Evolutionary conservation across 73 alveolate species (phyloP), one percentile per base, ranked within the genome.

Genomic region (Tetrahymena malaccensis): DNA sequence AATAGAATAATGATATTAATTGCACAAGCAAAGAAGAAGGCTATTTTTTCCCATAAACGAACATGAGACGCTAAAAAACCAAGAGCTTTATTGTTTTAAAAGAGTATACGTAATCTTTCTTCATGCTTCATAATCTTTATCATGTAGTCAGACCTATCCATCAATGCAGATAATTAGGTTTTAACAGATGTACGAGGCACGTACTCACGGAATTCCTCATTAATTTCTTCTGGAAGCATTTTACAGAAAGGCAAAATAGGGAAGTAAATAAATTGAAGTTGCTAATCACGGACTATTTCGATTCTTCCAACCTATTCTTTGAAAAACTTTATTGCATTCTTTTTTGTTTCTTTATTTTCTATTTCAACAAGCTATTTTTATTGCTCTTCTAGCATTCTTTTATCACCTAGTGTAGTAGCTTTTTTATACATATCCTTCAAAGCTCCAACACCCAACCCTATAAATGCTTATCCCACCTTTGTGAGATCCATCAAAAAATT

Each of bases 61-160:
- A 85, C 93, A 93, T 95, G 95, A 34, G 95, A 55, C 1, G 97
- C 97, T 25, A 95, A 55, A 22, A 95, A 33, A 22, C 94, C 97
- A 37, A 95, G 85, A 44, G 94, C 94, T 89, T 95, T 95, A 38
- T 85, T 31, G 34, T 94, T 85, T 50, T 95, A 56, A 56, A 95
- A 95, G 83, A 95, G 22, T 56, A 50, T 55, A n/a, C 97, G 93
- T 17, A 95, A 55, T n/a, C 31, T 35, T 43, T 95, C 97, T 35
- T 95, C 97, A 43, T 95, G 97, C 34, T 95, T 93, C 97, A 95
- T 95, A 2, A 95, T 95, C 89, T 95, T 95, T 25, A 94, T 95
- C 95, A 95, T 89, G 10, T 44, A 31, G 89, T 95, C 95, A 50
- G 97, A 94, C 16, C 35, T 50, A 17, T 50, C 70, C 97, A 95